Conservation (phyloP, 164 flowering plant species). For the Berberis thunbergii region DNA sequence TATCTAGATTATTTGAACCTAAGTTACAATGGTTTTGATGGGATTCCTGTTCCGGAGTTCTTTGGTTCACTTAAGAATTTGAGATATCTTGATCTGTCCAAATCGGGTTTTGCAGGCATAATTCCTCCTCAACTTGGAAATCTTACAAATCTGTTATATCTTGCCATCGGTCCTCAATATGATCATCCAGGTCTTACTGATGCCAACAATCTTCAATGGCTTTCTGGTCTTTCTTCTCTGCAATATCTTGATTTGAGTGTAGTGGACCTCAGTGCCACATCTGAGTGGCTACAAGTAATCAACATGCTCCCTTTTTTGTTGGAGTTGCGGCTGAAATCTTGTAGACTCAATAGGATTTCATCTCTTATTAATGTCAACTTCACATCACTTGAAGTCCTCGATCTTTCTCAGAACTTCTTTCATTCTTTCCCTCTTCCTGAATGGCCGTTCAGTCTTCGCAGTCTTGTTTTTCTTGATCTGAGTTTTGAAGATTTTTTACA, state of each 20-base stretch:
- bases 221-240: slow-evolving; percentile 5
- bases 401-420: neutral
- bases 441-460: no score
- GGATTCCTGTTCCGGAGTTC: slow-evolving; percentile 4
- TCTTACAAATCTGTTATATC: slow-evolving; percentile 9
- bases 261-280: slow-evolving; percentile 2
- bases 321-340: neutral
- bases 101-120: neutral
- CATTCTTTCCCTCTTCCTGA: no score
- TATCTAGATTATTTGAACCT: slow-evolving; percentile 9
- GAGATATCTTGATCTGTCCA: slow-evolving; percentile 9
- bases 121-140: slow-evolving; percentile 14
- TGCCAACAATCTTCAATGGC: slow-evolving; percentile 6
- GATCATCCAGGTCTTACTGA: neutral
- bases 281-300: slow-evolving; percentile 3
- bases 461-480: no score
- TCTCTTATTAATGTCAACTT: slow-evolving; percentile 2
- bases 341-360: neutral
- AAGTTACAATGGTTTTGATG: slow-evolving; percentile 7
- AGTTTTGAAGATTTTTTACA: no score
- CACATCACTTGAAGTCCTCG: slow-evolving; percentile 14
- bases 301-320: slow-evolving; percentile 4
- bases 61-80: slow-evolving; percentile 5
- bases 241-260: neutral
- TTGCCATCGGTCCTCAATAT: neutral